A percentile compares a stretch with the other conserved stretches of the same genome.
Evolutionary conservation across 2,329 filamentous ascomycete genomes (phyloP).

Genomic region (Scedosporium aurantiacum): DNA sequence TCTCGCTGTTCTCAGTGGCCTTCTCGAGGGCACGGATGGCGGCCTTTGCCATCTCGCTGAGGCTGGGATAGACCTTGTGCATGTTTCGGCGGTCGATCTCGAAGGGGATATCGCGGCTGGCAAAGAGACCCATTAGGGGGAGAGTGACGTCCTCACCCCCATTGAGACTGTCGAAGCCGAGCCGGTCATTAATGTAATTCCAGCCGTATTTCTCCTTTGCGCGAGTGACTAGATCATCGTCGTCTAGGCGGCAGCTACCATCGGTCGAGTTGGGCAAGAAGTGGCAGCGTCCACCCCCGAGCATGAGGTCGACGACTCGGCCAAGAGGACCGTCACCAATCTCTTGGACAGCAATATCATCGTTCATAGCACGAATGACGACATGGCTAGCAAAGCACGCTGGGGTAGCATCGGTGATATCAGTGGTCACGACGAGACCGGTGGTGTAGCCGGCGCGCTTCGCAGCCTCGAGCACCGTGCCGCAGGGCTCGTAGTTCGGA

Average conservation of each 20-base stretch:
- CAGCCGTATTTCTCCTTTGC: conserved; percentile 69
- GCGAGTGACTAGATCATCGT: conserved; percentile 60
- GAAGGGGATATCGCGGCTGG: conserved; percentile 72
- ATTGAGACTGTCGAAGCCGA: conserved; percentile 64
- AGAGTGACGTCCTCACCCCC: conserved; percentile 58
- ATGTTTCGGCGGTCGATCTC: conserved; percentile 81
- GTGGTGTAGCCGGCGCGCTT: conserved; percentile 87
- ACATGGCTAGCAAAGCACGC: conserved; percentile 92
- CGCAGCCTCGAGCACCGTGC: conserved; percentile 85
- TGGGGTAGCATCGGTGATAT: conserved; percentile 90
- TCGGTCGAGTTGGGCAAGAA: conserved; percentile 74
- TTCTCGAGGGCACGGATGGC: conserved; percentile 69
- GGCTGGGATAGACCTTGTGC: conserved; percentile 70
- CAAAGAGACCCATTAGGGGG: conserved; percentile 79
- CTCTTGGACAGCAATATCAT: conserved; percentile 87
- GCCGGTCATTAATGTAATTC: conserved; percentile 62
- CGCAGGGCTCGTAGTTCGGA: conserved; percentile 76
- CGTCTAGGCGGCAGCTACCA: conserved; percentile 73
- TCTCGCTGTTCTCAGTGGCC: conserved; percentile 71
- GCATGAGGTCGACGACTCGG: conserved; percentile 78
- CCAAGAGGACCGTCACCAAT: conserved; percentile 80
- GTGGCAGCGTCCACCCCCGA: conserved; percentile 87
- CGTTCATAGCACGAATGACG: conserved; percentile 66
- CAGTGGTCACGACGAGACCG: conserved; percentile 86
- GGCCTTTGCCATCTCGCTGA: conserved; percentile 82